Conservation (phyloP, 2,329 filamentous ascomycete species). For the Knufia petricola region DNA sequence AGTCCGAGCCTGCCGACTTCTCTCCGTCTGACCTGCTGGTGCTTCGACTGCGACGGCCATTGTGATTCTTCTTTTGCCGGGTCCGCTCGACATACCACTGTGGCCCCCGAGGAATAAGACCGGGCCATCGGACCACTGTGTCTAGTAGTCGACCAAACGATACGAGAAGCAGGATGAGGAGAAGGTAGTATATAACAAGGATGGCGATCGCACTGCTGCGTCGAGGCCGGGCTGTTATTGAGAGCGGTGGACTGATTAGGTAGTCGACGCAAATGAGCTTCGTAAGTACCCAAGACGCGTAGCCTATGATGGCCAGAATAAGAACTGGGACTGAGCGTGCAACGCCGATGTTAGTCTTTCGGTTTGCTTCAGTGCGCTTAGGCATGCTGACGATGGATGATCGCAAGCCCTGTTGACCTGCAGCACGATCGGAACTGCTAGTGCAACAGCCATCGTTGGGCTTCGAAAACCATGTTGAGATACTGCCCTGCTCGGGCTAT, state of each 20-base stretch:
- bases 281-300: constrained; percentile 62
- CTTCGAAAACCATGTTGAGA: too few relatives aligned
- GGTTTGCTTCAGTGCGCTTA: constrained; percentile 12
- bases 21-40: constrained; percentile 13
- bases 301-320: constrained; percentile 56
- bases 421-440: not conserved
- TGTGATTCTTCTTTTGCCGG: constrained; percentile 17
- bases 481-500: too few relatives aligned
- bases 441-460: not conserved
- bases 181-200: constrained; percentile 61
- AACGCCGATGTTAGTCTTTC: constrained; percentile 43
- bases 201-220: constrained; percentile 56
- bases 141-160: constrained; percentile 64
- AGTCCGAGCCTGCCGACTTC: constrained; percentile 13
- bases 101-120: constrained; percentile 59
- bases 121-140: constrained; percentile 60
- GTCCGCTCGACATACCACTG: constrained; percentile 27
- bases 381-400: constrained; percentile 2
- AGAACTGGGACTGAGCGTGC: constrained; percentile 61
- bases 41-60: constrained; percentile 5
- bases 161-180: constrained; percentile 56
- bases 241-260: constrained; percentile 46
- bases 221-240: constrained; percentile 33
- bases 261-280: constrained; percentile 61
- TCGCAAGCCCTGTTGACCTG: not conserved